These are phyloP conservation scores for Diplotaxis tenuifolia DNA, from an alignment of 345 rosid genomes.

Conservation along the genomic window DNA sequence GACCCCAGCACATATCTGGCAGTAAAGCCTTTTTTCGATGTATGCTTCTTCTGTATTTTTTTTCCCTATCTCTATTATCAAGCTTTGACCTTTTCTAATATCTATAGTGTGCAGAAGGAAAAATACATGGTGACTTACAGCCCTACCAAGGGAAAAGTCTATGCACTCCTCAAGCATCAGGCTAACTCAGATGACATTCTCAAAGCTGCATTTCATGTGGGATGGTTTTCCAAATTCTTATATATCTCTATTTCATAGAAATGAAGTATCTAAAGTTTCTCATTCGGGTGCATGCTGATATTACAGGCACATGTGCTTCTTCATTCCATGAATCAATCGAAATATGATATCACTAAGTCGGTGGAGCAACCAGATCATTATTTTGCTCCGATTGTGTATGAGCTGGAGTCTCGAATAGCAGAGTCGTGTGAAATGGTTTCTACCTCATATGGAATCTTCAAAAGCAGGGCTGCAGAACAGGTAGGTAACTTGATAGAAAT, in stretches of 20 bases:
- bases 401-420: slow-evolving; percentile 63
- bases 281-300: slow-evolving; percentile 17
- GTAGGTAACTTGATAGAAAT: slow-evolving; percentile 41
- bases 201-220: slow-evolving; percentile 95
- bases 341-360: slow-evolving; percentile 25
- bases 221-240: slow-evolving; percentile 20
- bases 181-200: slow-evolving; percentile 87
- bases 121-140: slow-evolving; percentile 83
- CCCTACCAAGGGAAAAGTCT: slow-evolving; percentile 78
- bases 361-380: slow-evolving; percentile 33
- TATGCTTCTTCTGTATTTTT: too few species aligned
- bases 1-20: slow-evolving; percentile 77
- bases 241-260: neutral
- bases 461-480: slow-evolving; percentile 77
- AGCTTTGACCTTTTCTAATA: neutral
- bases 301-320: slow-evolving; percentile 90
- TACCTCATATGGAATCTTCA: slow-evolving; percentile 62
- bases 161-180: slow-evolving; percentile 85
- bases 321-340: slow-evolving; percentile 65
- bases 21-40: slow-evolving; percentile 76
- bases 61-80: slow-evolving; percentile 12
- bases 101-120: slow-evolving; percentile 64
- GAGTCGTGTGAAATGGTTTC: slow-evolving; percentile 86
- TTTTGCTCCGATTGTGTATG: slow-evolving; percentile 32
- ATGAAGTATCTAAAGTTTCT: neutral